Conservation (phyloP, 352 stramenopile genomes). For the Saprolegnia parasitica region DNA sequence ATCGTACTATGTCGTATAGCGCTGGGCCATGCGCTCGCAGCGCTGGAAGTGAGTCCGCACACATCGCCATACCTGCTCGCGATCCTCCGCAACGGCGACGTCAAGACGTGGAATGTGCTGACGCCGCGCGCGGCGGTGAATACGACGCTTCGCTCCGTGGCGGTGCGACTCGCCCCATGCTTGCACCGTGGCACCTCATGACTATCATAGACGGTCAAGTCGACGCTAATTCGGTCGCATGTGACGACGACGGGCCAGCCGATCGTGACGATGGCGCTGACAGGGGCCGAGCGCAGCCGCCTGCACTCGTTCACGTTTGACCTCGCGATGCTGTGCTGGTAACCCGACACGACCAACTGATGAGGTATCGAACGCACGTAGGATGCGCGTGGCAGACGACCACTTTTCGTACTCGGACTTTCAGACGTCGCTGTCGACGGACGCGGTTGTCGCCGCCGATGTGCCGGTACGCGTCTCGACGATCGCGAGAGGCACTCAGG, state of each 20-base stretch:
- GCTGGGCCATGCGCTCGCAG: slow-evolving; percentile 52
- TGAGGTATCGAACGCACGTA: slow-evolving; percentile 27
- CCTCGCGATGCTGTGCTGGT: slow-evolving; percentile 64
- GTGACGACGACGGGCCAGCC: slow-evolving; percentile 65
- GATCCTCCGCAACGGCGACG: slow-evolving; percentile 48
- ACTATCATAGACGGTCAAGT: slow-evolving; percentile 6
- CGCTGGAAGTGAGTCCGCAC: slow-evolving; percentile 63
- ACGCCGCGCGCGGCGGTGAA: slow-evolving; percentile 33
- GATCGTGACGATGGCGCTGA: slow-evolving; percentile 78
- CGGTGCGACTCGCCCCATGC: neutral
- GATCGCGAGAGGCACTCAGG: neutral
- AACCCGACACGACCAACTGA: slow-evolving; percentile 24
- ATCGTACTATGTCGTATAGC: slow-evolving; percentile 35
- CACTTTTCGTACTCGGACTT: slow-evolving; percentile 86
- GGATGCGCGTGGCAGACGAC: slow-evolving; percentile 82
- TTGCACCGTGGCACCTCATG: neutral
- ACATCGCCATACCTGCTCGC: slow-evolving; percentile 68
- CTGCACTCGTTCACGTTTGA: slow-evolving; percentile 82
- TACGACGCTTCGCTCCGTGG: neutral
- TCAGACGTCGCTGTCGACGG: slow-evolving; percentile 59
- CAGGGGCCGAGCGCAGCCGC: slow-evolving; percentile 46
- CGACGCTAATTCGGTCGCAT: slow-evolving; percentile 63
- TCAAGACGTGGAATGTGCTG: slow-evolving; percentile 73
- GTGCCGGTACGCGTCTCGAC: slow-evolving; percentile 64
- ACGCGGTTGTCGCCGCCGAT: slow-evolving; percentile 52